Evolutionary conservation across 345 rosid genomes (phyloP), one percentile per base, ranked within the genome.

Genomic region (Populus euphratica): DNA sequence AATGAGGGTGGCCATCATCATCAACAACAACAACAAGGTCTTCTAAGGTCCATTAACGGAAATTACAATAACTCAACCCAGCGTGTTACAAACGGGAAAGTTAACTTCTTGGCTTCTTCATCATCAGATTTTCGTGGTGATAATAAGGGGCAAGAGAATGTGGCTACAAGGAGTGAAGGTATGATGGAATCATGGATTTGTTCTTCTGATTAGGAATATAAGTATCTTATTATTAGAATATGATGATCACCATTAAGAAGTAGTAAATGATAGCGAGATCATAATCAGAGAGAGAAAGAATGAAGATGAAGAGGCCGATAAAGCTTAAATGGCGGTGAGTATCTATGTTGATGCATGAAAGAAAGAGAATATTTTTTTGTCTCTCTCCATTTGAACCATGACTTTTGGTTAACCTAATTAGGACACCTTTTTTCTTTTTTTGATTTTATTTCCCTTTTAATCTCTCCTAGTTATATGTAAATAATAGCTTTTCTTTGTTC

Each of bases 131-230:
- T 83, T 76, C 81, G 74, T 68, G 84, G 80, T 71, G 86, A 84
- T 13, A 86, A 84, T 39, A 75, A 79, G 27, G 82, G 72, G 31
- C 79, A 84, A 11, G 89, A 82, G 78, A 84, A 80, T 76, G 79
- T 73, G 16, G 73, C 73, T 36, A 6, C 86, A 27, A 86, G 89
- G 82, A 76, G 81, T 69, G 91, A 85, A 88, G 94, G 91, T 81
- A 90, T 83, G 91, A 86, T 91, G 78, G 97, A 88, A 82, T 87
- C 93, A 47, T 92, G 98, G 97, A 88, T 91, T 82, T 92, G 97
- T 81, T 89, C 97, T 31, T 92, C 97, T 54, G 94, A 91, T 80
- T 94, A 79, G 87, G 23, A 69, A 61, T 44, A 78, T 70, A 29
- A 33, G 6, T 29, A 17, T 23, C 29, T 59, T 59, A 59, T n/a